Percentiles rank a stretch among this genome's conserved stretches.
Conservation (phyloP, 305 asterid species). For the Plantago lanceolata region DNA sequence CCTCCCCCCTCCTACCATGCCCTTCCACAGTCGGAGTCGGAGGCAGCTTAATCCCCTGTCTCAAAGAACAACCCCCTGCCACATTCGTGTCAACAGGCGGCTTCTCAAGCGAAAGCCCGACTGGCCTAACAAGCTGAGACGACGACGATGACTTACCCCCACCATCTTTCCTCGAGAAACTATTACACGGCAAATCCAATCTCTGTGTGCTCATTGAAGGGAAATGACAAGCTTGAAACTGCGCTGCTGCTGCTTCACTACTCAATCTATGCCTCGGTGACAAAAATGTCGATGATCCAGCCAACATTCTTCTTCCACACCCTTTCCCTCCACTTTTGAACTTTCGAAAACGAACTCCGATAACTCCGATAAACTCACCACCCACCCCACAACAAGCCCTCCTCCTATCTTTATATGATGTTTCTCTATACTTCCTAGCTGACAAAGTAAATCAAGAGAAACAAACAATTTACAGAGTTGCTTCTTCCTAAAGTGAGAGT, state of each 20-base stretch:
- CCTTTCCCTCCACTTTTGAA: slow-evolving; percentile 17
- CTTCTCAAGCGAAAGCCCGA: slow-evolving; percentile 60
- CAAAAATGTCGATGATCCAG: slow-evolving; percentile 87
- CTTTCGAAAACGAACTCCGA: slow-evolving; percentile 33
- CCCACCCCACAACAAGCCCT: slow-evolving; percentile 23
- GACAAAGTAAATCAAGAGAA: slow-evolving; percentile 36
- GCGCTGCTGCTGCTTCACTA: slow-evolving; percentile 68
- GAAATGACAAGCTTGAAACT: slow-evolving; percentile 79
- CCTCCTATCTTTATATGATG: not conserved
- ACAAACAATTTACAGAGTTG: slow-evolving; percentile 46
- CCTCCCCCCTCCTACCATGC: slow-evolving; percentile 36
- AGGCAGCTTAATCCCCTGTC: slow-evolving; percentile 61
- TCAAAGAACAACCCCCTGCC: not conserved
- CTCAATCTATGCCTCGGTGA: slow-evolving; percentile 93
- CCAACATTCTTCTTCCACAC: slow-evolving; percentile 79
- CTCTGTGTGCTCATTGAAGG: slow-evolving; percentile 95
- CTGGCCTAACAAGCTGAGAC: slow-evolving; percentile 61
- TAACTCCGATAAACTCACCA: no score
- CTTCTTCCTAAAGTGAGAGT: slow-evolving; percentile 28
- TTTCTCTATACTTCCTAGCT: slow-evolving; percentile 1
- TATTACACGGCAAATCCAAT: slow-evolving; percentile 77
- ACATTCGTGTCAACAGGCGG: slow-evolving; percentile 36
- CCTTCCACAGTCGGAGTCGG: slow-evolving; percentile 32
- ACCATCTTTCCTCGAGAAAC: slow-evolving; percentile 53
- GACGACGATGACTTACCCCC: slow-evolving; percentile 33